A percentile compares a stretch with the other conserved stretches of the same genome.
phyloP scores from a whole-genome alignment of 2,329 filamentous ascomycete species.

The Dactylellina drechsleri region DNA sequence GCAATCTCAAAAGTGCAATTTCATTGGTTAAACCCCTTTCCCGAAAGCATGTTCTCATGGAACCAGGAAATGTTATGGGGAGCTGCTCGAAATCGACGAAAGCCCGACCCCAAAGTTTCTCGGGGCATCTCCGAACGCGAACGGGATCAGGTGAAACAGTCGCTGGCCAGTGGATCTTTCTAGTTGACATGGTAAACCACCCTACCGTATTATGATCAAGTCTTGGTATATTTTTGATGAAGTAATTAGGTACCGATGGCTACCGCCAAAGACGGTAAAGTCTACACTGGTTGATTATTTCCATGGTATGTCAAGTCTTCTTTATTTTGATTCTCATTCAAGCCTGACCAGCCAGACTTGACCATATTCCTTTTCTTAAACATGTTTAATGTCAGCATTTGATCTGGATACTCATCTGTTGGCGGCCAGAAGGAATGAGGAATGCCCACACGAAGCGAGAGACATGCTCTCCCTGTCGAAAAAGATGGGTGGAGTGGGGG shows the following conservation, averaged over 20 bases:
- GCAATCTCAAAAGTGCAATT: conserved; percentile 12
- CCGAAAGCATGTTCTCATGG: neutral
- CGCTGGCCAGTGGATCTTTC: conserved; percentile 9
- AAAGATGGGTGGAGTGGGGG: conserved; percentile 39
- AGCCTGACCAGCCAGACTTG: neutral
- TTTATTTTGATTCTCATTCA: neutral
- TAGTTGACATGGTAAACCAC: neutral
- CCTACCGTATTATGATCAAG: neutral
- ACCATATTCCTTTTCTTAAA: too few relatives aligned
- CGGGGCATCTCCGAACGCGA: conserved; percentile 54
- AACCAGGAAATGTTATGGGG: conserved; percentile 2
- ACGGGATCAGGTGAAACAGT: conserved; percentile 49
- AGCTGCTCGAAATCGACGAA: neutral
- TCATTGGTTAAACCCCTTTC: conserved; percentile 20
- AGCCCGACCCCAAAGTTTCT: conserved; percentile 6
- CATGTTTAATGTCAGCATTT: conserved; percentile 33
- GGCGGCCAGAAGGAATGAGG: conserved; percentile 35
- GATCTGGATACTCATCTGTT: conserved; percentile 23
- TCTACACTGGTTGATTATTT: too few relatives aligned
- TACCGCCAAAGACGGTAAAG: too few relatives aligned
- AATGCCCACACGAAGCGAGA: conserved; percentile 50
- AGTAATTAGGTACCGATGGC: too few relatives aligned
- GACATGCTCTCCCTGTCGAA: conserved; percentile 15
- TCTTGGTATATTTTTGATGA: neutral
- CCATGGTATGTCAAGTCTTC: conserved; percentile 6